phyloP scores from a whole-genome alignment of 2,329 filamentous ascomycete species.

The Penicillium brevicompactum region DNA sequence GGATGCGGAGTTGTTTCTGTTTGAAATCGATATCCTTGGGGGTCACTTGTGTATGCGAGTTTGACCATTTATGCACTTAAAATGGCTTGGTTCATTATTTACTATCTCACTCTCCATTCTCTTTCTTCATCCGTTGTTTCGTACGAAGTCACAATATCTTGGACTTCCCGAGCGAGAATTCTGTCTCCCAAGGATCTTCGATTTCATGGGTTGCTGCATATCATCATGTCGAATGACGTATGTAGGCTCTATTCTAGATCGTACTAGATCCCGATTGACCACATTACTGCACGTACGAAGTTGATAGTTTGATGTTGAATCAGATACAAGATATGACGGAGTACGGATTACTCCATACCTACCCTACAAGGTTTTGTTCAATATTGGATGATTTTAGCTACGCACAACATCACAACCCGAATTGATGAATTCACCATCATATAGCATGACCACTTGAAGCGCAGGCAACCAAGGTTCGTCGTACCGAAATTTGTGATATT shows the following conservation, averaged over 20 bases:
- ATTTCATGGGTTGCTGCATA: conserved; percentile 15
- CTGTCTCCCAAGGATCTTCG: no score
- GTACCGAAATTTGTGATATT: neutral
- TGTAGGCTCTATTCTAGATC: neutral
- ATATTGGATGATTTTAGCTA: neutral
- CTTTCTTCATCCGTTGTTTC: neutral
- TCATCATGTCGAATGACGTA: conserved; percentile 17
- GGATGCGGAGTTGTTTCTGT: conserved; percentile 42
- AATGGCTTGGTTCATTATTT: conserved; percentile 26
- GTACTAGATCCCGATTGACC: neutral
- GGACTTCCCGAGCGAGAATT: no score
- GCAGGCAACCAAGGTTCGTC: conserved; percentile 18
- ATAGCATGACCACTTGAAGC: neutral
- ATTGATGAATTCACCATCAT: neutral
- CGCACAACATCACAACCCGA: neutral
- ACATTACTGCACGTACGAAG: no score
- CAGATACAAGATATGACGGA: no score
- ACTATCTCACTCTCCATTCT: conserved; percentile 10
- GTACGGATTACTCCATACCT: no score
- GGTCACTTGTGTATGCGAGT: conserved; percentile 33
- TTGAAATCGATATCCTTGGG: conserved; percentile 32
- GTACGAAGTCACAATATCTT: no score
- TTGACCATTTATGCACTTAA: conserved; percentile 33
- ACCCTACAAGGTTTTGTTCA: neutral
- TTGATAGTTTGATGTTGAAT: no score